Conservation (phyloP, 306 rosid genomes). For the Dalbergia cultrata region DNA sequence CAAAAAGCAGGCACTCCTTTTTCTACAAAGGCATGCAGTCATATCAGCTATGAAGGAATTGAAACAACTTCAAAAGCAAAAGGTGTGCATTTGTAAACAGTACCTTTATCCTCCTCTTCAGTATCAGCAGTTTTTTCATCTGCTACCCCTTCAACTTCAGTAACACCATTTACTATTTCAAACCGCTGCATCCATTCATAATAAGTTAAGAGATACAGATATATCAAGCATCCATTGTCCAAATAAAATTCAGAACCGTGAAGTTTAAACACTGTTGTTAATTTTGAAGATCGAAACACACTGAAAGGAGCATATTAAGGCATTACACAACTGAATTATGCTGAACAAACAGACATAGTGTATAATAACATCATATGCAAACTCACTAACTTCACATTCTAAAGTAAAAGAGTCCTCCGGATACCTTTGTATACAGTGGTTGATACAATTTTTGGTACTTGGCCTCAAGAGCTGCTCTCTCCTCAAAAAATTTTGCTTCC, state of each 20-base stretch:
- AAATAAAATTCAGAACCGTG: background rate
- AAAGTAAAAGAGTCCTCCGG: background rate
- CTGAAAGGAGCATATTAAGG: background rate
- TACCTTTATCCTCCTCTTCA: conserved; percentile 70
- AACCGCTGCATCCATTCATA: conserved; percentile 62
- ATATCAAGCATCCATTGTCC: background rate
- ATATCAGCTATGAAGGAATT: background rate
- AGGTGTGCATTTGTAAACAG: background rate
- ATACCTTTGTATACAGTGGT: conserved; percentile 79
- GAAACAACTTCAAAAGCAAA: background rate
- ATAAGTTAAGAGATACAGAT: background rate
- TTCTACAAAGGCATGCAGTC: conserved; percentile 54
- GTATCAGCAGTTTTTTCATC: conserved; percentile 52
- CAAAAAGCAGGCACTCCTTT: conserved; percentile 91
- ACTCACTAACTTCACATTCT: background rate
- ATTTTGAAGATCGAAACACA: background rate
- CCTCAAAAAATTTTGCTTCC: conserved; percentile 88
- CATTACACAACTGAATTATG: background rate
- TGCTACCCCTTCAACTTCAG: conserved; percentile 70
- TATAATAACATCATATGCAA: background rate
- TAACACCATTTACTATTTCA: conserved; percentile 79
- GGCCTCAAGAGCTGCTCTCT: conserved; percentile 92
- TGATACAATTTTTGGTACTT: conserved; percentile 88
- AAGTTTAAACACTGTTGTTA: background rate
- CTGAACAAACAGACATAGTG: background rate